Evolutionary conservation across 192 early-diverging fungal genomes (phyloP), one percentile per base, ranked within the genome.

Genomic region (Dissophora globulifera): DNA sequence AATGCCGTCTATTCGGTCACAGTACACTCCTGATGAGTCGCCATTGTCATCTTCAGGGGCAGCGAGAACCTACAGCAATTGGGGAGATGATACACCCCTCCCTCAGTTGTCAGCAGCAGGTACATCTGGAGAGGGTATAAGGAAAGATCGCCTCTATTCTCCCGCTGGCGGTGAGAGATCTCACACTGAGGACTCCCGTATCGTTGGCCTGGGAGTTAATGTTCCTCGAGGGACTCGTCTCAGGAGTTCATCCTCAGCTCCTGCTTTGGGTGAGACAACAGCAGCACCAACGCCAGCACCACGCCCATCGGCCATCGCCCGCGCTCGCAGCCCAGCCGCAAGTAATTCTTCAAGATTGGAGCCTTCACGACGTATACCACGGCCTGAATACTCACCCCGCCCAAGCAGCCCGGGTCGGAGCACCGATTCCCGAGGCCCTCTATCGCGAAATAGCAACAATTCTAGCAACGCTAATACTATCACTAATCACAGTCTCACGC

Each of bases 261-360:
- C n/a, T 7, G 25, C 22, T n/a, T n/a, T 46, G 1, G 45, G 27
- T 30, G 55, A 54, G 8, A 30, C 22, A 13, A 46, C 67, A 2
- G 49, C 42, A 55, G 15, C 62, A 13, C 46, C 67, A 2, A 43
- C 42, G 49, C n/a, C 62, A 20, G 47, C 31, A 25, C 26, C 62
- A 31, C 54, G 71, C 26, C 13, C 49, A 4, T 20, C 56, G 4
- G 48, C 47, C 5, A 41, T 29, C 12, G 48, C 20, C 9, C 72
- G 72, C 2, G 27, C 46, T 2, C 56, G 72, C 25, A 76, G 45
- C 22, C 63, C 58, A 19, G 32, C 45, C 22, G 55, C 50, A 2
- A n/a, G n/a, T n/a, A 17, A 50, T 13, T 67, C 72, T 9, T 58
- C 72, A 30, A 58, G 52, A 10, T 48, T 64, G 13, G 72, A 76